Percentiles rank a stretch among this genome's conserved stretches.
Evolutionary conservation across 140 eudicot species (phyloP).

Genomic region (Senecio squalidus): DNA sequence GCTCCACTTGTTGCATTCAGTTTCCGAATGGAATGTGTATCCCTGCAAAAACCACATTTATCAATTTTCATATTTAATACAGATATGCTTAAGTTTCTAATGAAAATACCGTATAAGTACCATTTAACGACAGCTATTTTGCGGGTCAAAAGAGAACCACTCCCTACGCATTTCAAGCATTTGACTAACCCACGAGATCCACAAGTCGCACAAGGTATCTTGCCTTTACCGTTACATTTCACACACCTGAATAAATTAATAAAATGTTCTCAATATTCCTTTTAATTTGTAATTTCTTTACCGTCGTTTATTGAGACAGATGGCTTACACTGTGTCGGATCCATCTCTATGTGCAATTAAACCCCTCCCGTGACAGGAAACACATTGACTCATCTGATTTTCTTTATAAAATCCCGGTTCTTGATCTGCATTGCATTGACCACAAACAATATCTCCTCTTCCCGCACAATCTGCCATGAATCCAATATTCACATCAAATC

Average conservation of each 20-base stretch:
- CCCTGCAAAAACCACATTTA: conserved; percentile 36
- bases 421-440: conserved; percentile 63
- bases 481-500: conserved; percentile 11
- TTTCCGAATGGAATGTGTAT: conserved; percentile 70
- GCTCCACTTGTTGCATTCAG: conserved; percentile 95
- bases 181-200: conserved; percentile 77
- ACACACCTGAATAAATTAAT: conserved; percentile 53
- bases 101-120: conserved; percentile 23
- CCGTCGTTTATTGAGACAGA: no score
- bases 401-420: conserved; percentile 73
- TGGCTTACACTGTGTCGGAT: conserved; percentile 82
- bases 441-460: conserved; percentile 64
- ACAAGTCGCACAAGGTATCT: conserved; percentile 82
- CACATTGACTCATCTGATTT: conserved; percentile 65
- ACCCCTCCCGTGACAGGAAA: conserved; percentile 91
- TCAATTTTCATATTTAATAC: neutral
- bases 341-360: conserved; percentile 92
- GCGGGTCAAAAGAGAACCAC: conserved; percentile 70
- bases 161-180: conserved; percentile 64
- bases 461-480: conserved; percentile 64
- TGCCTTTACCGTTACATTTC: conserved; percentile 82
- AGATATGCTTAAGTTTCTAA: neutral
- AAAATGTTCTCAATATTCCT: no score
- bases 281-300: no score
- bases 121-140: conserved; percentile 73